These are phyloP conservation scores for Plasmodium vivax DNA, from an alignment of 169 alveolate genomes.

Conservation along the genomic window DNA sequence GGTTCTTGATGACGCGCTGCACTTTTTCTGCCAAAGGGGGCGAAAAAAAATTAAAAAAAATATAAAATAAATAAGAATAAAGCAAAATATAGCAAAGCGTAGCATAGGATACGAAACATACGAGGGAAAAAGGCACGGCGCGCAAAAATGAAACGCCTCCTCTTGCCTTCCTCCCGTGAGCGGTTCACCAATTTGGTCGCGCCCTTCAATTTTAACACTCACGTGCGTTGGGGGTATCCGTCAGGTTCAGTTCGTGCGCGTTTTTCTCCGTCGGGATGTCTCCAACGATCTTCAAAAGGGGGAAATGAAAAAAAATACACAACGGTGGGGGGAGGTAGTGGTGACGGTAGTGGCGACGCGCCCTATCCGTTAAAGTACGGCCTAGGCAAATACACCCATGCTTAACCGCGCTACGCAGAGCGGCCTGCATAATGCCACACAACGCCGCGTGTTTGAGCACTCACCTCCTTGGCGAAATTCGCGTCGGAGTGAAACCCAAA, in stretches of 20 bases:
- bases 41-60: background rate
- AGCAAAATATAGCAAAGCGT: background rate
- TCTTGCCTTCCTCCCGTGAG: background rate
- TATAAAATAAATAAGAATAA: background rate
- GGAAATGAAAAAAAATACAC: background rate
- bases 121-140: background rate
- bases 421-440: background rate
- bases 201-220: background rate
- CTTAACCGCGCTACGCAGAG: background rate
- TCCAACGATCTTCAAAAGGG: slow-evolving; percentile 26
- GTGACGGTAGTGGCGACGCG: background rate
- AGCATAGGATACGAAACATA: background rate
- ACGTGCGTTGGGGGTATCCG: slow-evolving; percentile 48
- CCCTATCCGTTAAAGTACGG: background rate
- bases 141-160: background rate
- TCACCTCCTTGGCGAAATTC: slow-evolving; percentile 55
- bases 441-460: background rate
- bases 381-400: background rate
- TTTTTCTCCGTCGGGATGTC: slow-evolving; percentile 63
- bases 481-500: slow-evolving; percentile 82
- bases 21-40: slow-evolving; percentile 20
- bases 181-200: background rate
- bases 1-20: slow-evolving; percentile 44
- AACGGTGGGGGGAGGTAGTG: background rate
- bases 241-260: slow-evolving; percentile 29